phyloP scores from a whole-genome alignment of 257 asterid genomes.

The Marsdenia floribunda region DNA sequence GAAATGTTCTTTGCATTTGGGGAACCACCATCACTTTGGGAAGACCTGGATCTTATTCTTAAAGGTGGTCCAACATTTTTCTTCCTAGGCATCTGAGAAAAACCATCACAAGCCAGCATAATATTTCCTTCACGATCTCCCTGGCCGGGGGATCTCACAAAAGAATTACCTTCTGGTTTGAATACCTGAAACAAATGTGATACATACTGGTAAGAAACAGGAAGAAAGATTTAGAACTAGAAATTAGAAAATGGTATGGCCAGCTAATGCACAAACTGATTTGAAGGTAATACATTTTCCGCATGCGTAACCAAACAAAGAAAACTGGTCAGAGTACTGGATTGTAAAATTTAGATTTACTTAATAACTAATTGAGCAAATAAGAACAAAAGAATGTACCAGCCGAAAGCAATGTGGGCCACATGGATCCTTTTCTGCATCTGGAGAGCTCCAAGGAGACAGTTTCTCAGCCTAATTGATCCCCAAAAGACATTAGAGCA shows the following conservation, averaged over 20 bases:
- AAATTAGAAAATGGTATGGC: not conserved
- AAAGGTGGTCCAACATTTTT: conserved; percentile 25
- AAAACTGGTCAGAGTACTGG: not conserved
- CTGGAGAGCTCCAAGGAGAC: conserved; percentile 41
- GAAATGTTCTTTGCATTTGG: conserved; percentile 31
- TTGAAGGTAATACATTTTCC: not conserved
- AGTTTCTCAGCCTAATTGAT: conserved; percentile 52
- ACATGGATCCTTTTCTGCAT: conserved; percentile 64
- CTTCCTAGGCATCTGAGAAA: conserved; percentile 46
- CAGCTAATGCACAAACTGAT: not conserved
- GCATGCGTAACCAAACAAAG: not conserved
- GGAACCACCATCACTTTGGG: conserved; percentile 64
- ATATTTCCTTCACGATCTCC: conserved; percentile 42
- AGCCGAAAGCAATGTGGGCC: conserved; percentile 64
- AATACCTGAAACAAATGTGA: conserved; percentile 40
- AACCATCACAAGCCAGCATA: conserved; percentile 37
- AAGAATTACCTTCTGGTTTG: conserved; percentile 37
- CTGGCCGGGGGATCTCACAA: conserved; percentile 28
- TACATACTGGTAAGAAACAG: conserved; percentile 4
- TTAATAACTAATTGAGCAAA: conserved; percentile 11
- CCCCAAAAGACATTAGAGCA: conserved; percentile 9
- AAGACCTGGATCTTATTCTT: conserved; percentile 56
- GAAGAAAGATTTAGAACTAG: not conserved
- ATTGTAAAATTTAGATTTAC: not conserved
- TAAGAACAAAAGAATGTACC: conserved; percentile 35